Percentiles rank a stretch among this genome's conserved stretches.
phyloP scores from a whole-genome alignment of 495 filamentous ascomycete genomes.

The Hypoxylon cercidicola region DNA sequence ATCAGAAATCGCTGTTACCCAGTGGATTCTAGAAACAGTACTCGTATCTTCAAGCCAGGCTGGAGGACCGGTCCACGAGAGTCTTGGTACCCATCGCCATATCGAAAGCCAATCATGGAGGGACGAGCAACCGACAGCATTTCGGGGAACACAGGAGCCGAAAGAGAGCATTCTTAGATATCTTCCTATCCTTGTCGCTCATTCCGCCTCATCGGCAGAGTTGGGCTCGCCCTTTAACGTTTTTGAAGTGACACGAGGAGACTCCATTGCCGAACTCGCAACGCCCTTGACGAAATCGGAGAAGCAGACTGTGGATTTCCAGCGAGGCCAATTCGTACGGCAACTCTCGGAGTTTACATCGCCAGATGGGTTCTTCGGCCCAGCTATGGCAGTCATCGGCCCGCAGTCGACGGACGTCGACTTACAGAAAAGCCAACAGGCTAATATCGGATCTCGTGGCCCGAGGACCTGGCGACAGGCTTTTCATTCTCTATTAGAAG shows the following conservation, averaged over 20 bases:
- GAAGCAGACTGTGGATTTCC: constrained; percentile 42
- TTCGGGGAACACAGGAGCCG: background rate
- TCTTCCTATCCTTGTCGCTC: constrained; percentile 49
- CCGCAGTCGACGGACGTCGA: constrained; percentile 5
- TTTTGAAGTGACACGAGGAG: constrained; percentile 40
- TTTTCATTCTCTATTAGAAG: constrained; percentile 58
- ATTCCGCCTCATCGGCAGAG: constrained; percentile 39
- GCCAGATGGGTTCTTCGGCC: constrained; percentile 54
- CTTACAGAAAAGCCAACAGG: constrained; percentile 11
- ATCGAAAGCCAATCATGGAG: background rate
- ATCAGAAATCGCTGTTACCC: constrained; percentile 48
- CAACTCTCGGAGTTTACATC: constrained; percentile 47
- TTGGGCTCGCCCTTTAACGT: constrained; percentile 47
- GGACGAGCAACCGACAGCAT: background rate
- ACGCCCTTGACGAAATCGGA: constrained; percentile 26
- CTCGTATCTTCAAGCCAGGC: constrained; percentile 14
- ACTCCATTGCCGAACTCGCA: constrained; percentile 42
- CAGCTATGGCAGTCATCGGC: constrained; percentile 46
- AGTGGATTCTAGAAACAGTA: constrained; percentile 43
- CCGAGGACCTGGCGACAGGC: constrained; percentile 53
- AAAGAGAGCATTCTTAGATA: constrained; percentile 27
- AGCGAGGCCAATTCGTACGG: constrained; percentile 50
- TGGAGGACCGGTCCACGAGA: background rate
- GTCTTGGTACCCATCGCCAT: background rate
- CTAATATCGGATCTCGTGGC: constrained; percentile 26